Evolutionary conservation across 1,139 yeast species (phyloP).

Genomic region (Yamadazyma taylorii): DNA sequence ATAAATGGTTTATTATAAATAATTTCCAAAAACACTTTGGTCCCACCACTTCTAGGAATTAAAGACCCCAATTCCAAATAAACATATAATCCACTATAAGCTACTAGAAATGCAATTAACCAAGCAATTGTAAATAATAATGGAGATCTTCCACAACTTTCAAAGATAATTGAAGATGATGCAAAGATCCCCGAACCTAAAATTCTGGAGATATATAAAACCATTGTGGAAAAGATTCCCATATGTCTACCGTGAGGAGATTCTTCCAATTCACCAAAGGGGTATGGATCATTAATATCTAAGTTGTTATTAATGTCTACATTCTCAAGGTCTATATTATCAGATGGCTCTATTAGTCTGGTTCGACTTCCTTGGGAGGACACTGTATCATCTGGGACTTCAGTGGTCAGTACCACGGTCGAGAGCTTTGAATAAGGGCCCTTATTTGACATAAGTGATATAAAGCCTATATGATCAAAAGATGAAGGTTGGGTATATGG

Average conservation of each 20-base stretch:
- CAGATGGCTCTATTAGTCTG: too few relatives aligned
- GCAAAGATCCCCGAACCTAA: constrained; percentile 81
- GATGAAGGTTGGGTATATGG: too few relatives aligned
- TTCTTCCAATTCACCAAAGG: constrained; percentile 39
- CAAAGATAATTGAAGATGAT: constrained; percentile 64
- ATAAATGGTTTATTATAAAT: constrained; percentile 60
- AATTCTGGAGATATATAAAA: constrained; percentile 63
- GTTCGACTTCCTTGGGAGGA: too few relatives aligned
- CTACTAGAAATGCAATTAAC: constrained; percentile 58
- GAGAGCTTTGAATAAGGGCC: not conserved
- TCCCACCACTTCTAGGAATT: constrained; percentile 73
- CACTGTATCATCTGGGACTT: too few relatives aligned
- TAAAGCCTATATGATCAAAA: too few relatives aligned
- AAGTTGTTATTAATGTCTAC: not conserved
- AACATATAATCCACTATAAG: constrained; percentile 65
- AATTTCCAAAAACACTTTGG: constrained; percentile 67
- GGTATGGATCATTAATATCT: constrained; percentile 17
- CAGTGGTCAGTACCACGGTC: not conserved
- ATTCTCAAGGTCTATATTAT: too few relatives aligned
- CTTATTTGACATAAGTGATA: too few relatives aligned
- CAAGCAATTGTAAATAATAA: constrained; percentile 59
- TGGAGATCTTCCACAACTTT: constrained; percentile 68
- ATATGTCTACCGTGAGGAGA: constrained; percentile 76
- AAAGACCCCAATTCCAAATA: constrained; percentile 69
- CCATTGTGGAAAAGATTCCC: constrained; percentile 64